Conservation (phyloP, 2,329 filamentous ascomycete genomes). For the Trichophyton verrucosum region DNA sequence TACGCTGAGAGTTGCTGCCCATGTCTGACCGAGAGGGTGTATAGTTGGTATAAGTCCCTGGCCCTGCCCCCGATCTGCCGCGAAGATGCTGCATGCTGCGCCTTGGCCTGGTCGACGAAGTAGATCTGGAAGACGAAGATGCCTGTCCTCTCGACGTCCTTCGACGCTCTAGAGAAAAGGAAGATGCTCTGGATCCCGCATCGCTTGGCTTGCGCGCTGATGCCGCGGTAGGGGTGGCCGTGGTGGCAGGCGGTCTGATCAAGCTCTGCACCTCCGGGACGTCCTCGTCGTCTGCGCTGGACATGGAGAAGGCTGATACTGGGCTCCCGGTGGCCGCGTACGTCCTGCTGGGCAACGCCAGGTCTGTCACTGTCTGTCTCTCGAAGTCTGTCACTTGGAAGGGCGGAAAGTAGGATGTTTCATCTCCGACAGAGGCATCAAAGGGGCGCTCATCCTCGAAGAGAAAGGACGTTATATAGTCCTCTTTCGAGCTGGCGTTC, state of each 20-base stretch:
- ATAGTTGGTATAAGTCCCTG: constrained; percentile 21
- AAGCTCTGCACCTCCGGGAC: constrained; percentile 6
- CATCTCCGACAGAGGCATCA: constrained; percentile 3
- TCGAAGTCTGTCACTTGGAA: constrained; percentile 15
- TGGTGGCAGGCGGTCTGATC: background rate
- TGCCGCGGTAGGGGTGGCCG: background rate
- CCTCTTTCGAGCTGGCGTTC: background rate
- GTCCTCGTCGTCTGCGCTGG: constrained; percentile 4
- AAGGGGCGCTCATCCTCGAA: background rate
- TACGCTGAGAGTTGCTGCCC: constrained; percentile 13
- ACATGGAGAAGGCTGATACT: constrained; percentile 7
- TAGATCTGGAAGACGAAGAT: constrained; percentile 15
- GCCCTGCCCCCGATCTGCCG: constrained; percentile 21
- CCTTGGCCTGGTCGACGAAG: constrained; percentile 17
- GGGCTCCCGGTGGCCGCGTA: constrained; percentile 9
- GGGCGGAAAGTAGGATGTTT: constrained; percentile 15
- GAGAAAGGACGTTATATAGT: constrained; percentile 10
- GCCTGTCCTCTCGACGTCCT: constrained; percentile 24
- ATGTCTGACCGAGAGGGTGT: background rate
- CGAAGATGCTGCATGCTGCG: constrained; percentile 16
- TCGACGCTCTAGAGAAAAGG: constrained; percentile 19
- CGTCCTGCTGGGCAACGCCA: constrained; percentile 6
- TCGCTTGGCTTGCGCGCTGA: background rate
- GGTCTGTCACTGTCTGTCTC: background rate
- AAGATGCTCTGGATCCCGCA: constrained; percentile 20